These are phyloP conservation scores for Colletotrichum somersetense DNA, from an alignment of 2,329 filamentous ascomycete genomes.

Conservation along the genomic window DNA sequence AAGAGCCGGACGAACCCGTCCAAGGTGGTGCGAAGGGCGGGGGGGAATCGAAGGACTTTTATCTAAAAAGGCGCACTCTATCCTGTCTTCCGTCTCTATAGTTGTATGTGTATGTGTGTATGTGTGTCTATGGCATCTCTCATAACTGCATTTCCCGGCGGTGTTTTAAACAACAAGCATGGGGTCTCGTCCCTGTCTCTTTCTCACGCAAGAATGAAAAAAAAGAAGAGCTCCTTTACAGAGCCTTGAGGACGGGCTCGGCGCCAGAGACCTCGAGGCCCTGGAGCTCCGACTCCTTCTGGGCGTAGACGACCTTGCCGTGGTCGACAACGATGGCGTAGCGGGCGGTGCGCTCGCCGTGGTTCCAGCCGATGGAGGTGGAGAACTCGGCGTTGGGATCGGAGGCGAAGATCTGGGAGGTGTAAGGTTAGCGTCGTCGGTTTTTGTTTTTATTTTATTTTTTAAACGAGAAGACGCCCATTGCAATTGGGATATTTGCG, in stretches of 20 bases:
- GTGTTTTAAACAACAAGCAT: not conserved
- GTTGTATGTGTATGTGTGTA: not conserved
- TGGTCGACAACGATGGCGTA: slow-evolving; percentile 87
- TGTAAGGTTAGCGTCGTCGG: slow-evolving; percentile 15
- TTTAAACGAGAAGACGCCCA: not conserved
- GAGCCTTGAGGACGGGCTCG: slow-evolving; percentile 67
- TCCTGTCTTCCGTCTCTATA: not conserved
- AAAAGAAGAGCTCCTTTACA: slow-evolving; percentile 48
- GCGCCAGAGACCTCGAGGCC: slow-evolving; percentile 64
- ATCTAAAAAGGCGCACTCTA: slow-evolving; percentile 23
- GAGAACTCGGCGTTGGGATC: slow-evolving; percentile 79
- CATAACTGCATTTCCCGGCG: slow-evolving; percentile 9
- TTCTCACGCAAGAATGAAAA: too few relatives aligned
- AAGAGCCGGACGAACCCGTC: slow-evolving; percentile 2
- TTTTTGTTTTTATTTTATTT: not conserved
- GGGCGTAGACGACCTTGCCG: slow-evolving; percentile 85
- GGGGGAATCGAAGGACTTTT: slow-evolving; percentile 11
- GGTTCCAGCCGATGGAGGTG: slow-evolving; percentile 81
- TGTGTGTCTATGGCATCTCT: not conserved
- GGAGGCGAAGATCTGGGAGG: slow-evolving; percentile 77
- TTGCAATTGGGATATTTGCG: slow-evolving; percentile 2
- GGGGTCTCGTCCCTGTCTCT: not conserved
- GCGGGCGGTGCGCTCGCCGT: slow-evolving; percentile 79
- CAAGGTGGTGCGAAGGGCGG: not conserved
- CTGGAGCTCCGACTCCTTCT: slow-evolving; percentile 71